These are phyloP conservation scores for Tulasnella sp. DNA, from an alignment of 768 basidiomycete species.

Conservation along the genomic window DNA sequence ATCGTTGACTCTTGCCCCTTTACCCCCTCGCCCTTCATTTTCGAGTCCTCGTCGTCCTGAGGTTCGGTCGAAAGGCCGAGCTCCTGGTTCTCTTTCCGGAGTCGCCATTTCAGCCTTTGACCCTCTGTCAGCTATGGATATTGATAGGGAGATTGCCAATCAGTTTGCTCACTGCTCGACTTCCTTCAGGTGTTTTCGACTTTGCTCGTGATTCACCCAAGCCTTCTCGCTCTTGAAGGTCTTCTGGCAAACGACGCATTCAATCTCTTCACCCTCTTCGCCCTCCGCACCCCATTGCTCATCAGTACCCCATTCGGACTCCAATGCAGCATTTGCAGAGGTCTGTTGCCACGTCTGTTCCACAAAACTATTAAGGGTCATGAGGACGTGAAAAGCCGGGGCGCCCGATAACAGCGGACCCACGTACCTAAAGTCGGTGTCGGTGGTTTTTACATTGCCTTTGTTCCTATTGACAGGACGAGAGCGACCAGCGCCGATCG, in stretches of 20 bases:
- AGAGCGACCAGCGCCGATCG: constrained; percentile 4
- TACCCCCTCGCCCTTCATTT: background rate
- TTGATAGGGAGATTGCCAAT: background rate
- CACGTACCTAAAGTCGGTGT: constrained; percentile 15
- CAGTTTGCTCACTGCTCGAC: constrained; percentile 53
- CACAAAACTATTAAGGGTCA: constrained; percentile 46
- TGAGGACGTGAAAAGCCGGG: background rate
- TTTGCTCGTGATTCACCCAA: constrained; percentile 94
- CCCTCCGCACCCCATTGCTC: constrained; percentile 72
- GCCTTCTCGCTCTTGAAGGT: constrained; percentile 86
- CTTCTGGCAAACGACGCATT: constrained; percentile 93
- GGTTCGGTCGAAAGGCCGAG: constrained; percentile 46
- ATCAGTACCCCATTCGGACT: constrained; percentile 49
- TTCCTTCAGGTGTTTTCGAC: constrained; percentile 88
- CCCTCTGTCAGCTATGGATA: background rate
- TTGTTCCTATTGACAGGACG: constrained; percentile 25
- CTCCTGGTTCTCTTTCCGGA: constrained; percentile 68
- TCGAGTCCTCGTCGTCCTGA: background rate
- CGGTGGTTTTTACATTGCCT: constrained; percentile 34
- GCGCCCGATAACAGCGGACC: constrained; percentile 3
- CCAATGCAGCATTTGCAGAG: constrained; percentile 33
- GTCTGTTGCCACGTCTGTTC: constrained; percentile 82
- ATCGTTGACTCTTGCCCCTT: background rate
- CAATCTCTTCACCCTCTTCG: constrained; percentile 64
- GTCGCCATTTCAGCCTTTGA: constrained; percentile 59